These are phyloP conservation scores for Fragilariopsis cylindrus DNA, from an alignment of 108 stramenopile genomes.

Conservation along the genomic window DNA sequence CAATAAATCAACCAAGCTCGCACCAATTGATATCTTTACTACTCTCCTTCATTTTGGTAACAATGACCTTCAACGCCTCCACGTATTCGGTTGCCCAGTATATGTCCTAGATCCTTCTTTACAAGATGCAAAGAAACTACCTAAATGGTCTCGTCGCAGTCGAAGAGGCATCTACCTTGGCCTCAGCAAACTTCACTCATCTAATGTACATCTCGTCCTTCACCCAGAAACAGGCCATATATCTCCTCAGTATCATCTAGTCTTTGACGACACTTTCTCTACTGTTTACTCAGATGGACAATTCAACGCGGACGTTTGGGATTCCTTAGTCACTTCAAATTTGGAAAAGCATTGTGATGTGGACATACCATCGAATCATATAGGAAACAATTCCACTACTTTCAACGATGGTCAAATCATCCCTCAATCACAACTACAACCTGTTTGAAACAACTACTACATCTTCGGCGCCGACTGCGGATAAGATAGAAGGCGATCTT, in stretches of 20 bases:
- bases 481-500: background rate
- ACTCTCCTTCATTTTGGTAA: no score
- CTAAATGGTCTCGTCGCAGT: conserved; percentile 43
- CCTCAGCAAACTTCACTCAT: conserved; percentile 36
- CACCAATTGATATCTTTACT: conserved; percentile 27
- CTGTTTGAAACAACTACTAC: no score
- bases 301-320: background rate
- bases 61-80: conserved; percentile 12
- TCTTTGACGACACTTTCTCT: conserved; percentile 42
- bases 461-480: no score
- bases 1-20: conserved; percentile 1
- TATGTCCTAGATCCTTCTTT: conserved; percentile 50
- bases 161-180: conserved; percentile 43
- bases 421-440: no score
- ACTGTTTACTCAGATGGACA: conserved; percentile 15
- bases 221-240: conserved; percentile 38
- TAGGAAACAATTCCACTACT: background rate
- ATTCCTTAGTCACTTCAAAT: background rate
- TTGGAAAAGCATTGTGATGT: background rate
- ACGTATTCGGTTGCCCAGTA: conserved; percentile 43
- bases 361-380: background rate
- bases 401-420: no score
- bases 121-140: conserved; percentile 36
- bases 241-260: conserved; percentile 44
- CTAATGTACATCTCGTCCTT: conserved; percentile 32